phyloP scores from a whole-genome alignment of 1,284 basidiomycete species.

The Trametes polyzona region DNA sequence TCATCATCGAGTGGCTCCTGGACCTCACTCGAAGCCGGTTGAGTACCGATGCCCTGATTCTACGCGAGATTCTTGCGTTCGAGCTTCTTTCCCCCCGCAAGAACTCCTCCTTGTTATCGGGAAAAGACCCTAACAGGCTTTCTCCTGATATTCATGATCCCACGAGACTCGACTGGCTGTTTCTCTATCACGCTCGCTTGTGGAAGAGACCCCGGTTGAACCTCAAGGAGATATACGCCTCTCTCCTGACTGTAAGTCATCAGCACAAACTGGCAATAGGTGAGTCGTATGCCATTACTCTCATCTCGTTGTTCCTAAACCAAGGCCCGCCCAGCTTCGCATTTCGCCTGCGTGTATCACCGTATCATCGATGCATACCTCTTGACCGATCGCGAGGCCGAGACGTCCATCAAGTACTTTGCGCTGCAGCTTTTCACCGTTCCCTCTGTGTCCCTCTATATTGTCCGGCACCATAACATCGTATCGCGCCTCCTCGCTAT shows the following conservation, averaged over 20 bases:
- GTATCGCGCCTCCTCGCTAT: slow-evolving; percentile 79
- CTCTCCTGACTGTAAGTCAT: slow-evolving; percentile 73
- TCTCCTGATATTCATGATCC: slow-evolving; percentile 57
- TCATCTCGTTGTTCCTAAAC: not conserved
- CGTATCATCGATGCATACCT: slow-evolving; percentile 91
- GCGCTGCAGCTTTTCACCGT: slow-evolving; percentile 91
- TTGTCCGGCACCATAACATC: slow-evolving; percentile 77
- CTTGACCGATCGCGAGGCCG: slow-evolving; percentile 88
- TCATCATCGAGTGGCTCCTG: slow-evolving; percentile 85
- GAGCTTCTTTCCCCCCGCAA: slow-evolving; percentile 70
- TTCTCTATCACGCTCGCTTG: slow-evolving; percentile 78
- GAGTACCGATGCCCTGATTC: slow-evolving; percentile 65
- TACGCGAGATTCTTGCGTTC: slow-evolving; percentile 73
- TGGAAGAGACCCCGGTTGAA: slow-evolving; percentile 86
- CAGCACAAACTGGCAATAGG: slow-evolving; percentile 81
- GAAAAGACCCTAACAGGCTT: slow-evolving; percentile 43
- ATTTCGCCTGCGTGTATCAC: slow-evolving; percentile 85
- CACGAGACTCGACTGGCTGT: slow-evolving; percentile 72
- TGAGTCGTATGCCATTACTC: slow-evolving; percentile 38
- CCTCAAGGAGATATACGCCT: slow-evolving; percentile 83
- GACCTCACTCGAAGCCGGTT: slow-evolving; percentile 79
- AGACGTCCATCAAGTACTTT: slow-evolving; percentile 92
- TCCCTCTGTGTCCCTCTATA: slow-evolving; percentile 80
- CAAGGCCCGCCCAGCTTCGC: slow-evolving; percentile 68
- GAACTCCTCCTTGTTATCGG: slow-evolving; percentile 34